phyloP scores from a whole-genome alignment of 1,139 yeast genomes.

The Zygoascus sp. region DNA sequence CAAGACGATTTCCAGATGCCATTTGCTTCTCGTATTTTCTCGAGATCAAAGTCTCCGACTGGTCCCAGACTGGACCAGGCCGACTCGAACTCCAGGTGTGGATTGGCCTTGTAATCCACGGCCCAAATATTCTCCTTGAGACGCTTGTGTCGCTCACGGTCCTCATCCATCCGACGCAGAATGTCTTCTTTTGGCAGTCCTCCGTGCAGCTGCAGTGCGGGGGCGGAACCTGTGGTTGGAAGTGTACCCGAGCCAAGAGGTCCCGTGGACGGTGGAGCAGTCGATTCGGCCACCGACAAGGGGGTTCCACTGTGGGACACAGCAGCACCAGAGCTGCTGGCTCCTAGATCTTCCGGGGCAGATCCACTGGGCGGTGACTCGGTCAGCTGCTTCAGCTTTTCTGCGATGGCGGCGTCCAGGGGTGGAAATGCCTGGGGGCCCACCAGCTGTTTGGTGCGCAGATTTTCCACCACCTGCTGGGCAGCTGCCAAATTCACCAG shows the following conservation, averaged over 20 bases:
- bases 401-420: constrained; percentile 1
- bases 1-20: constrained; percentile 30
- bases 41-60: constrained; percentile 47
- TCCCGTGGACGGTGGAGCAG: neutral
- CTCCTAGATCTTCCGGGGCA: neutral
- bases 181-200: constrained; percentile 44
- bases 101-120: constrained; percentile 45
- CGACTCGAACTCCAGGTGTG: constrained; percentile 54
- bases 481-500: constrained; percentile 46
- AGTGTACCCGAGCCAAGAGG: neutral
- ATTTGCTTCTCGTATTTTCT: constrained; percentile 52
- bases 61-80: constrained; percentile 50
- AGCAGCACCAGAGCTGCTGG: neutral
- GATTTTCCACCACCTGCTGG: constrained; percentile 25
- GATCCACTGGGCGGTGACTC: constrained; percentile 1
- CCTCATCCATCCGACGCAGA: constrained; percentile 77
- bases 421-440: constrained; percentile 3
- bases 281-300: neutral
- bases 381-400: constrained; percentile 3
- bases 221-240: neutral
- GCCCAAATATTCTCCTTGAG: constrained; percentile 75
- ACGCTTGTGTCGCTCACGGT: constrained; percentile 76
- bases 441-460: constrained; percentile 21
- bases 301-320: neutral
- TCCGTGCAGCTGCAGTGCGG: neutral